A percentile compares a stretch with the other conserved stretches of the same genome.
phyloP scores from a whole-genome alignment of 257 asterid species.

The Salvia splendens region DNA sequence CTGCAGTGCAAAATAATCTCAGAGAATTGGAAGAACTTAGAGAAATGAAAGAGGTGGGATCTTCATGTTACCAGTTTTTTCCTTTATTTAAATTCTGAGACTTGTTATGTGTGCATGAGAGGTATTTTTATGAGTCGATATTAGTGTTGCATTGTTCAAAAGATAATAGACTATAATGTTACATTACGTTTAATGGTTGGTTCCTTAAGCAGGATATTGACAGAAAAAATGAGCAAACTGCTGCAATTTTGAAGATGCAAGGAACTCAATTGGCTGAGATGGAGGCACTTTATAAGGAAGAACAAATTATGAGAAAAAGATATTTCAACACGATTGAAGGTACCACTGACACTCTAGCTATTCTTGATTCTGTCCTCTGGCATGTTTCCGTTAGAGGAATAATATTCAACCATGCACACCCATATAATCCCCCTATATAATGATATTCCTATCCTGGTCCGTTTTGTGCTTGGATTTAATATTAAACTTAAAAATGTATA shows the following conservation, averaged over 20 bases:
- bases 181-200: slow-evolving; percentile 27
- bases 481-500: neutral
- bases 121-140: neutral
- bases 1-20: slow-evolving; percentile 67
- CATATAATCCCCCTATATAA: neutral
- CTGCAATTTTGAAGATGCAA: slow-evolving; percentile 93
- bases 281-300: slow-evolving; percentile 92
- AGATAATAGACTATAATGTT: neutral
- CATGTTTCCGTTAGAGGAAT: neutral
- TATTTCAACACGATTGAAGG: slow-evolving; percentile 97
- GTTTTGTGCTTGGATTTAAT: neutral
- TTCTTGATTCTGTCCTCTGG: neutral
- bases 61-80: slow-evolving; percentile 12
- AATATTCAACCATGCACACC: neutral
- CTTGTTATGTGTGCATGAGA: neutral
- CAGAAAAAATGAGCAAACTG: slow-evolving; percentile 96
- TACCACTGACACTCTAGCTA: slow-evolving; percentile 26
- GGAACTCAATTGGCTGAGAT: slow-evolving; percentile 93
- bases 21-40: slow-evolving; percentile 88
- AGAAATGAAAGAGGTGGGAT: slow-evolving; percentile 93
- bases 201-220: slow-evolving; percentile 69
- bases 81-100: slow-evolving; percentile 7
- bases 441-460: neutral
- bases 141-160: neutral
- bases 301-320: slow-evolving; percentile 82